These are phyloP conservation scores for Chaetothyriales sp. DNA, from an alignment of 2,329 filamentous ascomycete species.

Conservation along the genomic window DNA sequence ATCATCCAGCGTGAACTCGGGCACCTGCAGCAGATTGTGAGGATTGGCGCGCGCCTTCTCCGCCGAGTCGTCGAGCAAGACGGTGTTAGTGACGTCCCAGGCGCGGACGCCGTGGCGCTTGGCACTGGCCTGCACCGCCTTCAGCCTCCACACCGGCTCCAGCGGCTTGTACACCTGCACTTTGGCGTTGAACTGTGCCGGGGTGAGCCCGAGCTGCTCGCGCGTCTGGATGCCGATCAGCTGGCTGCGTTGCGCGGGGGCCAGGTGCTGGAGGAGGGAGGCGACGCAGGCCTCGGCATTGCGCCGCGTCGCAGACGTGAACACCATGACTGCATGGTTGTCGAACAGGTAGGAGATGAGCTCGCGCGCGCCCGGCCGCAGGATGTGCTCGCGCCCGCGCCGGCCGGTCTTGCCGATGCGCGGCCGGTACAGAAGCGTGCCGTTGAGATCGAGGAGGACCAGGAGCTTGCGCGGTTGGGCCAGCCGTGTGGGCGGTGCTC, in stretches of 20 bases:
- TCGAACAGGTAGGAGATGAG: slow-evolving; percentile 64
- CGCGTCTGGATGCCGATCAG: slow-evolving; percentile 65
- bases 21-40: slow-evolving; percentile 63
- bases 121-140: slow-evolving; percentile 29
- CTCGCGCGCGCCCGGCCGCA: slow-evolving; percentile 48
- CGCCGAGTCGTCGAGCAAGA: slow-evolving; percentile 71
- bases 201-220: slow-evolving; percentile 55
- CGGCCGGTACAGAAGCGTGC: slow-evolving; percentile 61
- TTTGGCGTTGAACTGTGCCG: slow-evolving; percentile 49
- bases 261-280: slow-evolving; percentile 39
- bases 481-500: slow-evolving; percentile 28
- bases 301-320: slow-evolving; percentile 65
- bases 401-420: slow-evolving; percentile 23
- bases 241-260: slow-evolving; percentile 33
- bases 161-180: slow-evolving; percentile 87
- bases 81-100: slow-evolving; percentile 75
- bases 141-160: slow-evolving; percentile 49
- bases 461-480: slow-evolving; percentile 48
- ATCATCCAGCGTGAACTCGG: slow-evolving; percentile 46
- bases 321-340: slow-evolving; percentile 69
- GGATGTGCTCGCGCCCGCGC: slow-evolving; percentile 32
- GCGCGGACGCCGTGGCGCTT: slow-evolving; percentile 15
- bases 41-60: slow-evolving; percentile 75
- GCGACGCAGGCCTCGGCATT: slow-evolving; percentile 58
- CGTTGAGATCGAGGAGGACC: slow-evolving; percentile 83